Conservation (phyloP, 176 grass and related monocot species). For the Echinochloa phyllopogon region DNA sequence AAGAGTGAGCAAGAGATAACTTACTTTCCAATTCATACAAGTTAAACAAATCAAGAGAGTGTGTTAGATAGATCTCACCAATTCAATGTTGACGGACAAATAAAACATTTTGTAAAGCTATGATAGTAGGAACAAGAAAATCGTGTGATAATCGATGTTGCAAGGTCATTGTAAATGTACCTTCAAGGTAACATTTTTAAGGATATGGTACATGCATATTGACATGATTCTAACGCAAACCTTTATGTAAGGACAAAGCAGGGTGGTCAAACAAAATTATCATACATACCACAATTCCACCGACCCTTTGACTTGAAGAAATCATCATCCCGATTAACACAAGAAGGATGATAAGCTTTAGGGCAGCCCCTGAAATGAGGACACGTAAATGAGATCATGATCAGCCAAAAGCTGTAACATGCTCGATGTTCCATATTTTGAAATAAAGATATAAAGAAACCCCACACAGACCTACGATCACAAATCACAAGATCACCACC, state of each 20-base stretch:
- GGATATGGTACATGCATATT: conserved; percentile 19
- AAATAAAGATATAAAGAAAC: conserved; percentile 25
- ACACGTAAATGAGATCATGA: conserved; percentile 31
- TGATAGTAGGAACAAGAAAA: conserved; percentile 4
- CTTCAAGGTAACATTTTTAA: conserved; percentile 12
- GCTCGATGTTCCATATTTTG: conserved; percentile 12
- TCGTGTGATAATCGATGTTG: background rate
- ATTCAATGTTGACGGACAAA: background rate
- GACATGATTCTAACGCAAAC: conserved; percentile 24
- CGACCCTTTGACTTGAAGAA: conserved; percentile 94
- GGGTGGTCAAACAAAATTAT: conserved; percentile 19
- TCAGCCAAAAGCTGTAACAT: conserved; percentile 38
- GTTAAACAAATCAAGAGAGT: background rate
- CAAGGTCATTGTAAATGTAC: conserved; percentile 2
- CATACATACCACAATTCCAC: conserved; percentile 93
- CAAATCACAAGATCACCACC: conserved; percentile 96
- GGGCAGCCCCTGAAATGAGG: conserved; percentile 74
- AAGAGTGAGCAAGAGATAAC: conserved; percentile 8
- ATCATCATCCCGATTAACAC: conserved; percentile 93
- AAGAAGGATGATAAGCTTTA: conserved; percentile 96
- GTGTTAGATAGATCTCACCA: background rate
- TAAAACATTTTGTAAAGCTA: conserved; percentile 3
- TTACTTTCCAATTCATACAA: conserved; percentile 26
- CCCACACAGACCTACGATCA: conserved; percentile 86
- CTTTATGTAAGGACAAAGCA: conserved; percentile 1